phyloP scores from a whole-genome alignment of 2,329 filamentous ascomycete species.

The Monosporascus sp. region DNA sequence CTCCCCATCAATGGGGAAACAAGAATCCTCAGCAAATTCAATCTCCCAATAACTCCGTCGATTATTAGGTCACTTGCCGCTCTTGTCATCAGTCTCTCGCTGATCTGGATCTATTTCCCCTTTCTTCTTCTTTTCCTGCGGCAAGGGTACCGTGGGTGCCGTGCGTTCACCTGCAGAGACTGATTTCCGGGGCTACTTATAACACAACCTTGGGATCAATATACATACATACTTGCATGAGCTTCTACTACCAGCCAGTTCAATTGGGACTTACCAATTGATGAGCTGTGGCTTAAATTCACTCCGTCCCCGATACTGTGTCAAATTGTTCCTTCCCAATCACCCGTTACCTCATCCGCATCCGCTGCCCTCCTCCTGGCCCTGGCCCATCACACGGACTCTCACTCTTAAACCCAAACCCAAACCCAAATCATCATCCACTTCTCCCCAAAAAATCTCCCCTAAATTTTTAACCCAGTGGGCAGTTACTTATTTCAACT shows the following conservation, averaged over 20 bases:
- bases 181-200: not conserved
- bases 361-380: not conserved
- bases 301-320: not conserved
- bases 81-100: not conserved
- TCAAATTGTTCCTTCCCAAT: not conserved
- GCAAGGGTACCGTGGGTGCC: not conserved
- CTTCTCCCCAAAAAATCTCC: not conserved
- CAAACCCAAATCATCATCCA: not conserved
- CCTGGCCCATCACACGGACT: not conserved
- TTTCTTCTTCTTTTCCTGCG: not conserved
- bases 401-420: not conserved
- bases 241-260: not conserved
- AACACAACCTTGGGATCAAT: not conserved
- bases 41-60: not conserved
- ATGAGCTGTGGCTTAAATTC: not conserved
- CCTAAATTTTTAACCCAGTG: not conserved
- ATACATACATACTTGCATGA: not conserved
- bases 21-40: not conserved
- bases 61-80: not conserved
- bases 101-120: not conserved
- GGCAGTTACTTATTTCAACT: not conserved
- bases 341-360: not conserved
- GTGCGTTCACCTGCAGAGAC: not conserved
- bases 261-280: not conserved
- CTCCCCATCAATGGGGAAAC: not conserved